Conservation (phyloP, 2,329 filamentous ascomycete species). For the Penicillium hesseltinei region DNA sequence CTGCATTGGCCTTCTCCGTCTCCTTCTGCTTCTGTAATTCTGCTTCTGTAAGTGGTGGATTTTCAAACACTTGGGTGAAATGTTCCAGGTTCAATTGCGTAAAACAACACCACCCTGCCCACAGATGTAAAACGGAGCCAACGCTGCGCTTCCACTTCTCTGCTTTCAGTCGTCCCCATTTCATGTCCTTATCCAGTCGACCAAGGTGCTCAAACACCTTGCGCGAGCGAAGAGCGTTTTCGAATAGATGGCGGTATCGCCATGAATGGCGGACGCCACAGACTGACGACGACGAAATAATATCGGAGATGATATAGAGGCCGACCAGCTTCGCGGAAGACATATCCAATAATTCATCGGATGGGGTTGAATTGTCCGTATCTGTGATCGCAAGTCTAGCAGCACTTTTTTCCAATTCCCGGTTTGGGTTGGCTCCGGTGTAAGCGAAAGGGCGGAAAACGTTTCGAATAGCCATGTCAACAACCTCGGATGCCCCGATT, state of each 20-base stretch:
- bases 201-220: constrained; percentile 75
- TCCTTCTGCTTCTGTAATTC: constrained; percentile 44
- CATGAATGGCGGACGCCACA: constrained; percentile 79
- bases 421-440: constrained; percentile 65
- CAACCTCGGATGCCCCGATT: constrained; percentile 82
- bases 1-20: constrained; percentile 40
- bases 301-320: constrained; percentile 76
- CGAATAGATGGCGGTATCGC: constrained; percentile 80
- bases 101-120: constrained; percentile 67
- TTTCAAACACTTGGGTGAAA: constrained; percentile 69
- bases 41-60: constrained; percentile 58
- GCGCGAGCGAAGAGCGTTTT: constrained; percentile 65
- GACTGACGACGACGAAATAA: constrained; percentile 72
- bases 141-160: constrained; percentile 84
- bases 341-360: constrained; percentile 57
- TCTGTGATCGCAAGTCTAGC: constrained; percentile 37
- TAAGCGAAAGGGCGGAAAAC: constrained; percentile 73
- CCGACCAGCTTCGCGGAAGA: constrained; percentile 75
- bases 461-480: constrained; percentile 83
- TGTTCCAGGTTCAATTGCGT: constrained; percentile 69
- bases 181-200: constrained; percentile 65
- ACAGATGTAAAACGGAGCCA: constrained; percentile 65
- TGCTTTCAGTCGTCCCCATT: constrained; percentile 77
- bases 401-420: constrained; percentile 31
- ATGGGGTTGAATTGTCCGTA: constrained; percentile 31